A percentile compares a stretch with the other conserved stretches of the same genome.
Conservation (phyloP, 768 basidiomycete genomes). For the Russula lepida region DNA sequence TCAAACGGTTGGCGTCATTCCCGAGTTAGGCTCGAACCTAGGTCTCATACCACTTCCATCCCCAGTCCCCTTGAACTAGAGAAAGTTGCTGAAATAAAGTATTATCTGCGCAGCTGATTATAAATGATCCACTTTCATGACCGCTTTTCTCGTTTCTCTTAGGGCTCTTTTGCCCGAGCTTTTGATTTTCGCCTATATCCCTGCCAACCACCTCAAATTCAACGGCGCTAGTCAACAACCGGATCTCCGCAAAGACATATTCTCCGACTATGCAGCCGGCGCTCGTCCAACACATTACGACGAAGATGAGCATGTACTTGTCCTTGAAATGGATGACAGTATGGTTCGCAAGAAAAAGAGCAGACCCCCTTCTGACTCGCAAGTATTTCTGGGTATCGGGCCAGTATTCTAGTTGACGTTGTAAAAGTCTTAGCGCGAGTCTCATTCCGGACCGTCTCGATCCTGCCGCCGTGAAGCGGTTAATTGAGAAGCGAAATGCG, state of each 20-base stretch:
- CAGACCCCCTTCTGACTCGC: neutral
- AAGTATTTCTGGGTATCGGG: neutral
- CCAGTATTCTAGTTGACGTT: neutral
- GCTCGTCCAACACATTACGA: conserved; percentile 27
- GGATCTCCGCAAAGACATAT: neutral
- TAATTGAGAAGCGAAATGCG: conserved; percentile 19
- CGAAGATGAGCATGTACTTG: conserved; percentile 42
- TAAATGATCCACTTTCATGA: neutral
- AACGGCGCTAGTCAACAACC: conserved; percentile 41
- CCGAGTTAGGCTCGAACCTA: neutral
- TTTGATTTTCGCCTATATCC: conserved; percentile 76
- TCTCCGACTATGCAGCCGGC: neutral
- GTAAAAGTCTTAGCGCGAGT: neutral
- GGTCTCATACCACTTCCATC: neutral
- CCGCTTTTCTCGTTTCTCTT: neutral
- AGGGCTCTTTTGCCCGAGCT: conserved; percentile 79
- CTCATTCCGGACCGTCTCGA: conserved; percentile 11
- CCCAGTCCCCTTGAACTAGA: conserved; percentile 68
- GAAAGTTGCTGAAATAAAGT: conserved; percentile 82
- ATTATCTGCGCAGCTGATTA: neutral
- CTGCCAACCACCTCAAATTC: conserved; percentile 50
- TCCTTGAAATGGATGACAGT: conserved; percentile 45
- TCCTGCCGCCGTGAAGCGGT: conserved; percentile 13
- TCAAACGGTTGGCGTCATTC: conserved; percentile 52
- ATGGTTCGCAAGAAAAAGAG: conserved; percentile 16